Conservation (phyloP, 169 alveolate genomes). For the Cryptosporidium felis region DNA sequence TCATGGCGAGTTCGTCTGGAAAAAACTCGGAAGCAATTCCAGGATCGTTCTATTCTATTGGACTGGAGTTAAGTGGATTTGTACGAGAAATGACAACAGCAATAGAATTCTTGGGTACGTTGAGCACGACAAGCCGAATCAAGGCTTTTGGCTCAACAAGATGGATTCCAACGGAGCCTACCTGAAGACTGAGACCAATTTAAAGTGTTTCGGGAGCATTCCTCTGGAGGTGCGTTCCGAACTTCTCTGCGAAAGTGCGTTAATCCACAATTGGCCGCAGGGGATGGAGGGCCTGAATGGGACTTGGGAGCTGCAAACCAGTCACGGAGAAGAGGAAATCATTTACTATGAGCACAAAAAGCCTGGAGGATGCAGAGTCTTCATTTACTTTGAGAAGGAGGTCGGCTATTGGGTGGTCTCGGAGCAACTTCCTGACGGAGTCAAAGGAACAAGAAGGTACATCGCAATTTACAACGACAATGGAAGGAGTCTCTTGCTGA, state of each 20-base stretch:
- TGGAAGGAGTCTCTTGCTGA: not conserved
- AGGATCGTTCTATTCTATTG: slow-evolving; percentile 41
- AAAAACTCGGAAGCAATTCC: slow-evolving; percentile 31
- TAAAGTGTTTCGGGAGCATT: not conserved
- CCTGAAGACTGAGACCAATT: slow-evolving; percentile 9
- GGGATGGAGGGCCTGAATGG: slow-evolving; percentile 38
- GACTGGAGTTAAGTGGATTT: slow-evolving; percentile 66
- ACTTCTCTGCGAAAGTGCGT: not conserved
- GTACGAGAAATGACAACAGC: slow-evolving; percentile 58
- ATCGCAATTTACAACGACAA: slow-evolving; percentile 32
- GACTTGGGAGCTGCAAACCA: slow-evolving; percentile 22
- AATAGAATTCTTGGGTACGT: slow-evolving; percentile 49
- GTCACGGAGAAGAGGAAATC: not conserved
- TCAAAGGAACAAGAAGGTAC: not conserved
- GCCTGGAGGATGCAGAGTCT: slow-evolving; percentile 1
- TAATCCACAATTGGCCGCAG: slow-evolving; percentile 40
- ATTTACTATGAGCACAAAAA: slow-evolving; percentile 29
- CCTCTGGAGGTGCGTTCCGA: not conserved
- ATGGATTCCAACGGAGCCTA: slow-evolving; percentile 46
- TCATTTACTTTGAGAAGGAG: slow-evolving; percentile 30
- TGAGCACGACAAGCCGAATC: slow-evolving; percentile 16
- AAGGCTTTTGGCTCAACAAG: slow-evolving; percentile 56
- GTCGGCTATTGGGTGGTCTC: slow-evolving; percentile 9
- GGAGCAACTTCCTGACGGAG: not conserved
- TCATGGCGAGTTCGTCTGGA: slow-evolving; percentile 13